Percentiles rank a stretch among this genome's conserved stretches.
Conservation (phyloP, 768 basidiomycete species). For the Suillus occidentalis region DNA sequence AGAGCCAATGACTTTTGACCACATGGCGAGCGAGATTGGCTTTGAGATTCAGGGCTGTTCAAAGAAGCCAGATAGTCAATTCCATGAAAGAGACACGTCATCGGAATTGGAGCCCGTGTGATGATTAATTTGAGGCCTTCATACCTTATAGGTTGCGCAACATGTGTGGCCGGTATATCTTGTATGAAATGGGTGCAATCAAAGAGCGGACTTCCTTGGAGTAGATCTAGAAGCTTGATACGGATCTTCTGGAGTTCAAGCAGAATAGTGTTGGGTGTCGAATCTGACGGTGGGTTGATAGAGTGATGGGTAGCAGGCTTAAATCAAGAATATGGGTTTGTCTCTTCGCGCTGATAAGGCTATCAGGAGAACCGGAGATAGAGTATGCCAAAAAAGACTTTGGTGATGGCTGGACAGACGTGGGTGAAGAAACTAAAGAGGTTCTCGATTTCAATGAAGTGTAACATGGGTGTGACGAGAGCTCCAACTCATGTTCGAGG, state of each 20-base stretch:
- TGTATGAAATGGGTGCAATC: too few relatives aligned
- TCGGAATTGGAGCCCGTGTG: not conserved
- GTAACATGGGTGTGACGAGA: too few relatives aligned
- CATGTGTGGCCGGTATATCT: too few relatives aligned
- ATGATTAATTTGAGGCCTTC: not conserved
- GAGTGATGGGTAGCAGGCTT: too few relatives aligned
- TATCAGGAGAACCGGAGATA: not conserved
- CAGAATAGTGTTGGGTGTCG: not conserved
- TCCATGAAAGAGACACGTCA: not conserved
- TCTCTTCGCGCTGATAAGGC: not conserved
- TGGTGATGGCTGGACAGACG: too few relatives aligned
- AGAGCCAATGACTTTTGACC: too few relatives aligned
- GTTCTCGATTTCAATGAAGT: not conserved
- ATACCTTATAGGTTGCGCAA: too few relatives aligned
- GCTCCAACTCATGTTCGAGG: too few relatives aligned
- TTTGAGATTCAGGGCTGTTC: not conserved
- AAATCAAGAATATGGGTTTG: not conserved
- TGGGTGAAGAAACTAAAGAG: not conserved
- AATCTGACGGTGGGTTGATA: not conserved
- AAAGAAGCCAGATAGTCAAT: not conserved
- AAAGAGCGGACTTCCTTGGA: not conserved
- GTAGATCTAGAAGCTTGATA: not conserved
- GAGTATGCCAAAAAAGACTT: not conserved
- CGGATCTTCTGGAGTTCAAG: not conserved
- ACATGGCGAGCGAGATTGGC: not conserved